These are phyloP conservation scores for Aspergillus saccharolyticus DNA, from an alignment of 495 filamentous ascomycete species.

Conservation along the genomic window DNA sequence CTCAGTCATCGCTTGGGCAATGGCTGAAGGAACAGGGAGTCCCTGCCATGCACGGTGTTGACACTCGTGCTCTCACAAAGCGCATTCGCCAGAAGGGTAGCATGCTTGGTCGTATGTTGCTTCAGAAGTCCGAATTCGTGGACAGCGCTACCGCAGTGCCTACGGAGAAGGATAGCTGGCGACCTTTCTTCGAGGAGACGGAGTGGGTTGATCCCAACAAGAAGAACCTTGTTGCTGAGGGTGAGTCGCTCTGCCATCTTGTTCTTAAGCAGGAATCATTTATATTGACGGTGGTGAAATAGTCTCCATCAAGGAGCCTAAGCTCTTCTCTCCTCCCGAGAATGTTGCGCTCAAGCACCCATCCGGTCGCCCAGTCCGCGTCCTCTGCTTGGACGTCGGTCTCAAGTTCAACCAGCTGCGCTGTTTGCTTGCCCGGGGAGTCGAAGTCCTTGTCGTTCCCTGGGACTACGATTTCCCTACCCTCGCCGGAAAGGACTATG, in stretches of 20 bases:
- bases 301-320: constrained; percentile 84
- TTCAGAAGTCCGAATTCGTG: constrained; percentile 54
- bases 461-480: constrained; percentile 89
- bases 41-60: constrained; percentile 94
- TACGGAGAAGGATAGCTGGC: constrained; percentile 50
- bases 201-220: constrained; percentile 90
- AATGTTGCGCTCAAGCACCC: constrained; percentile 70
- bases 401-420: constrained; percentile 96
- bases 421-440: constrained; percentile 84
- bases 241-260: constrained; percentile 49
- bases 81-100: constrained; percentile 87
- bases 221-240: constrained; percentile 88
- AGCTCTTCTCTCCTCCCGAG: constrained; percentile 69
- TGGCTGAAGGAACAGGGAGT: constrained; percentile 96
- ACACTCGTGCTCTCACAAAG: constrained; percentile 92
- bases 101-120: constrained; percentile 89
- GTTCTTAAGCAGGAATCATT: background rate
- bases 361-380: constrained; percentile 75
- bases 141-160: constrained; percentile 42
- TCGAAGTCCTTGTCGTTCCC: constrained; percentile 90
- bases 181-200: constrained; percentile 62
- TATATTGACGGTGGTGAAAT: constrained; percentile 9
- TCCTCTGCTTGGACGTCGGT: constrained; percentile 92
- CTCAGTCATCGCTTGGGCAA: constrained; percentile 77
- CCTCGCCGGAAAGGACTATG: constrained; percentile 73